Evolutionary conservation across 2,329 filamentous ascomycete species (phyloP).

Genomic region (Endoconidiophora laricicola): DNA sequence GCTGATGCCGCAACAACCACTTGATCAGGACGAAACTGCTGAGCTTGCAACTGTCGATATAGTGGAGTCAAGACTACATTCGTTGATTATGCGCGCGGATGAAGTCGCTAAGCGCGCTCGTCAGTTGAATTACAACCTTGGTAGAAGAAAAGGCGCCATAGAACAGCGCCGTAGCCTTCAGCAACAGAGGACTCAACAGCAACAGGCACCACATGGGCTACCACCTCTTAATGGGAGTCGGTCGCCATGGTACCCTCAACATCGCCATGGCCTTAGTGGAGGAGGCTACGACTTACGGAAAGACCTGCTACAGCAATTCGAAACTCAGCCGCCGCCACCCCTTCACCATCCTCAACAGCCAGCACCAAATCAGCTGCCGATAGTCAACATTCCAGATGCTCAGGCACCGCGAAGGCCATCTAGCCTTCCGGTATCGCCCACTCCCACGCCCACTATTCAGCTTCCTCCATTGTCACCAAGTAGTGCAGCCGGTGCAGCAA

Average conservation of each 20-base stretch:
- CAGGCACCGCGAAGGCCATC: slow-evolving; percentile 8
- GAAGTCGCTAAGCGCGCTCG: slow-evolving; percentile 46
- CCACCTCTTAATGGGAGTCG: slow-evolving; percentile 1
- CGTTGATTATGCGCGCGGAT: slow-evolving; percentile 67
- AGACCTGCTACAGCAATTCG: slow-evolving; percentile 39
- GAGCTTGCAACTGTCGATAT: slow-evolving; percentile 75
- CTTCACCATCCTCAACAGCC: neutral
- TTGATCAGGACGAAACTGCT: slow-evolving; percentile 73
- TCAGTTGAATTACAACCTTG: slow-evolving; percentile 66
- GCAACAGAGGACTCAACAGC: slow-evolving; percentile 6
- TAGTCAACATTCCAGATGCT: slow-evolving; percentile 7
- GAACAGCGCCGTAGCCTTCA: slow-evolving; percentile 39
- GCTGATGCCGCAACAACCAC: slow-evolving; percentile 58
- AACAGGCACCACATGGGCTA: slow-evolving; percentile 3
- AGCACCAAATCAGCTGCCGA: slow-evolving; percentile 1
- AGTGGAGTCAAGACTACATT: slow-evolving; percentile 58
- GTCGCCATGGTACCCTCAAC: slow-evolving; percentile 11
- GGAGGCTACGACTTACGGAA: slow-evolving; percentile 31
- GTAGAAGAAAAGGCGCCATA: slow-evolving; percentile 58
- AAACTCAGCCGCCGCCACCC: slow-evolving; percentile 1
- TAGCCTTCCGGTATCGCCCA: slow-evolving; percentile 11
- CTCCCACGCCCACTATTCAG: slow-evolving; percentile 8
- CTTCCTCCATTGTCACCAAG: slow-evolving; percentile 5
- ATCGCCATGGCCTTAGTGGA: slow-evolving; percentile 8
- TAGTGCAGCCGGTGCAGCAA: neutral